Evolutionary conservation across 305 asterid genomes (phyloP), one percentile per base, ranked within the genome.

Genomic region (Solanum hybrid): DNA sequence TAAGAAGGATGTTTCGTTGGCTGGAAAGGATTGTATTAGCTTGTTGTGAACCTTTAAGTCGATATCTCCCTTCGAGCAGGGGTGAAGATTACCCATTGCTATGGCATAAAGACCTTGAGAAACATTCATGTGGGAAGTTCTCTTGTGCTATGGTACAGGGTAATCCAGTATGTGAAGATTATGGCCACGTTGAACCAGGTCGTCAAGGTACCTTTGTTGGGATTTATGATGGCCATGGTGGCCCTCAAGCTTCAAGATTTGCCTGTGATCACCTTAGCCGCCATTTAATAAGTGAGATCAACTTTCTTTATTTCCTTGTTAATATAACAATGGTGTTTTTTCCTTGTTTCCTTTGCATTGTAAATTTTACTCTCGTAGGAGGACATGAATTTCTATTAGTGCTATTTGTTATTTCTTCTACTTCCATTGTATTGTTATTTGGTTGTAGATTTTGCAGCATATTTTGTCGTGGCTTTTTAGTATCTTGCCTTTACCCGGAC

Each of bases 151-250:
- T 94, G 42, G 98, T 94, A 36, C 96, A 94, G 90, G 98, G 96
- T 69, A 96, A 96, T 90, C 88, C 90, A 7, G 91, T 87, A 24
- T 89, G 95, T 29, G 98, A 96, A 94, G 98, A 96, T 93, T 95
- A 93, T 35, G 92, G 98, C 87, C 98, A 94, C 89, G 96, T 95
- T 34, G 98, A 95, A 93, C 90, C 94, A 8, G 95, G 97, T 60
- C 89, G 73, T 24, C 80, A 90, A 4, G 96, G 94, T 88, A 95
- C 97, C 64, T 96, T 96, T 86, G 91, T 93, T 78, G 98, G 97
- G 15, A 93, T 96, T 19, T 96, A 96, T 78, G 98, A 96, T 92
- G 98, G 98, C 88, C 98, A 96, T 31, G 98, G 98, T 86, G 98
- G 98, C 42, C 93, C 93, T 2, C 96, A 95, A 81, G 96, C 98